Evolutionary conservation across 2,329 filamentous ascomycete genomes (phyloP), one percentile per base, ranked within the genome.

Genomic region (Neurospora sp.): DNA sequence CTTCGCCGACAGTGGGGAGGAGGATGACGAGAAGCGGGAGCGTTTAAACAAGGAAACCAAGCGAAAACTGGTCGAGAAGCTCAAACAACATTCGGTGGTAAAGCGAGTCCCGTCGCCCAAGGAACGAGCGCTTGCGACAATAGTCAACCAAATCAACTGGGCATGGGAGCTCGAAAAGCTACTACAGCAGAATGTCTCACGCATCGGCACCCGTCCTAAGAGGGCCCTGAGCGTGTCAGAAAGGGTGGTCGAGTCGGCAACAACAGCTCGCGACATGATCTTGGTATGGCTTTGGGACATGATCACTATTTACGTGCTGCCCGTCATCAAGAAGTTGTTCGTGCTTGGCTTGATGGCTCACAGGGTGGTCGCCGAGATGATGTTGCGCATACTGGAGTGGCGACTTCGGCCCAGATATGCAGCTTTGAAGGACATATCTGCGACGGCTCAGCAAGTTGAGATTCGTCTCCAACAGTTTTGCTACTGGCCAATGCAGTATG

Each of bases 401-500:
- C 89, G 93, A 40, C 85, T 89, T 33, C 88, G 90, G 66, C 91
- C 92, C 8, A 89, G 91, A 57, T 90, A 90, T 67, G 90, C 93
- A 52, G 96, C 96, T 0, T 82, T 99, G 69, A 98, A 98, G 78
- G 96, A 99, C 78, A 89, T 98, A 65, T 98, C 94, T 39, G 96
- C 96, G 15, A 98, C 95, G 0, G 96, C 96, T 33, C 96, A 99
- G 79, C 96, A 99, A 80, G 90, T 99, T 41, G 96, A 99, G 80
- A 97, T 99, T 73, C 91, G 96, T 5, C 85, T 99, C 28, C 93
- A 98, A 78, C 96, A 99, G 78, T 98, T 98, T 78, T 98, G 95
- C 80, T 99, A 99, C 79, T 98, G 95, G 94, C 96, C 96, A 2
- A 93, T 97, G 80, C 95, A 99, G 79, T 97, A 98, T 78, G 86